These are phyloP conservation scores for Pisolithus microcarpus DNA, from an alignment of 768 basidiomycete species.

Conservation along the genomic window DNA sequence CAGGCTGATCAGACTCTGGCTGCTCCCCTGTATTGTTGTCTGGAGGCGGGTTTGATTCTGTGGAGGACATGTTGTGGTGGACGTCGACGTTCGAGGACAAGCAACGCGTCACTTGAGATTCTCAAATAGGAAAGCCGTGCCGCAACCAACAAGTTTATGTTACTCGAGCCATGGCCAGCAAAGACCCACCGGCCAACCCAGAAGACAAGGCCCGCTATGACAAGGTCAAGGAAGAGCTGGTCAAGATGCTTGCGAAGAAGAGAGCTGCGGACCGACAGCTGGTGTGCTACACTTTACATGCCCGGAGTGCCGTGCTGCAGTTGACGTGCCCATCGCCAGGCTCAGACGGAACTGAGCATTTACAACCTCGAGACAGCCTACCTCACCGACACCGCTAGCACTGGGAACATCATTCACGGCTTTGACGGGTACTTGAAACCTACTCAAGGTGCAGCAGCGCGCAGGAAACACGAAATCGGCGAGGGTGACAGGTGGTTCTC, in stretches of 20 bases:
- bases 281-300: slow-evolving; percentile 34
- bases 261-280: slow-evolving; percentile 70
- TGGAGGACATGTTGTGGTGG: slow-evolving; percentile 42
- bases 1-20: slow-evolving; percentile 29
- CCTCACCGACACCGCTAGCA: slow-evolving; percentile 71
- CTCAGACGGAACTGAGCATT: slow-evolving; percentile 70
- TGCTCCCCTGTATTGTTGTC: slow-evolving; percentile 46
- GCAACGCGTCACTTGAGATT: slow-evolving; percentile 19
- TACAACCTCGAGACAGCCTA: slow-evolving; percentile 72
- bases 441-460: slow-evolving; percentile 39
- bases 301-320: not conserved
- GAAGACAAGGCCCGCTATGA: slow-evolving; percentile 73
- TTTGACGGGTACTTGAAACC: slow-evolving; percentile 85
- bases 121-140: no score
- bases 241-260: slow-evolving; percentile 69
- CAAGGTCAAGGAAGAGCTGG: slow-evolving; percentile 63
- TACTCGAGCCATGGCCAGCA: slow-evolving; percentile 28
- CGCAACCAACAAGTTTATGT: no score
- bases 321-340: slow-evolving; percentile 35
- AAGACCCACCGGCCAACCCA: slow-evolving; percentile 36
- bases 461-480: slow-evolving; percentile 68
- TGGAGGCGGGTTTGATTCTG: slow-evolving; percentile 45
- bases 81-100: not conserved
- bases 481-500: slow-evolving; percentile 80
- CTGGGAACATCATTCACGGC: slow-evolving; percentile 83